These are phyloP conservation scores for Nakaseomyces nivariensis DNA, from an alignment of 1,139 yeast genomes.

Conservation along the genomic window DNA sequence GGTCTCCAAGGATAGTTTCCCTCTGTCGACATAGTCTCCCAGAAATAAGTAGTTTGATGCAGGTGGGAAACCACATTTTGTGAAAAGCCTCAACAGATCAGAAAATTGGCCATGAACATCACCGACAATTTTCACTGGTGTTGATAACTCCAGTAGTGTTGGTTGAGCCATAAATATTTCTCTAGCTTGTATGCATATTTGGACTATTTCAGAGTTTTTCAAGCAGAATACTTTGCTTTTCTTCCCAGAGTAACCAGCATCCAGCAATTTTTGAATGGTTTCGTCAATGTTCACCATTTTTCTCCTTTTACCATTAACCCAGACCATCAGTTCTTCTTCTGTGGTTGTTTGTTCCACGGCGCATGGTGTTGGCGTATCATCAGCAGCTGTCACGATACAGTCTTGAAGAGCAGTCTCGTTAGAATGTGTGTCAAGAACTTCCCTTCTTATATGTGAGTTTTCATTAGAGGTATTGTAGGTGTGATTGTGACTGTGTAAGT, in stretches of 20 bases:
- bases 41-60: constrained; percentile 88
- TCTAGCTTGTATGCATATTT: constrained; percentile 71
- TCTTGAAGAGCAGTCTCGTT: neutral
- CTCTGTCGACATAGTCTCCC: constrained; percentile 97
- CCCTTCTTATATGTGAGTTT: neutral
- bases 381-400: neutral
- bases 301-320: constrained; percentile 9
- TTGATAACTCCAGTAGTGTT: constrained; percentile 66
- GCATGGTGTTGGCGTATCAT: neutral
- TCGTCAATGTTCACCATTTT: constrained; percentile 54
- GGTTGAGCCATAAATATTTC: constrained; percentile 81
- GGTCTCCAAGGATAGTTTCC: constrained; percentile 91
- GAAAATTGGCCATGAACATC: constrained; percentile 97
- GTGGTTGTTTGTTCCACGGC: neutral
- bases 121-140: constrained; percentile 83
- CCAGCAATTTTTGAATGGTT: constrained; percentile 70
- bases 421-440: neutral
- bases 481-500: neutral
- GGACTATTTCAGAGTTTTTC: constrained; percentile 70
- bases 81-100: constrained; percentile 85
- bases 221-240: constrained; percentile 75
- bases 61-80: constrained; percentile 97
- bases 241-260: constrained; percentile 90
- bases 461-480: neutral
- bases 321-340: neutral